phyloP scores from a whole-genome alignment of 192 early-diverging fungal genomes.

The Piromyces finnis region DNA sequence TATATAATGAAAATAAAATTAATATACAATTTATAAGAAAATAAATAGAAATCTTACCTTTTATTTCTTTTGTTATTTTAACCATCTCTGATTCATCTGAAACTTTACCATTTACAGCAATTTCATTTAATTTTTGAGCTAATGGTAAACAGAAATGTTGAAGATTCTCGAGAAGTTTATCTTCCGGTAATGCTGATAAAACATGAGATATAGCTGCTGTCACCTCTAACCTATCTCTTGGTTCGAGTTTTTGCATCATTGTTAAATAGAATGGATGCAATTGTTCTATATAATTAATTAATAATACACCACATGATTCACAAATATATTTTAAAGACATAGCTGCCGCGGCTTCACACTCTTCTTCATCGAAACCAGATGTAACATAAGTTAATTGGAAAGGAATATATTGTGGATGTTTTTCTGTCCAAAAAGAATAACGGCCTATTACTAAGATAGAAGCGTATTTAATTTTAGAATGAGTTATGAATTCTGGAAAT shows the following conservation, averaged over 20 bases:
- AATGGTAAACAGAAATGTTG: constrained; percentile 54
- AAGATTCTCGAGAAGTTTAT: constrained; percentile 35
- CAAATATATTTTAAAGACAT: constrained; percentile 76
- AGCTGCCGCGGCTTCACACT: constrained; percentile 65
- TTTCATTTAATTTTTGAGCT: constrained; percentile 45
- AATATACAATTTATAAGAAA: too few species aligned
- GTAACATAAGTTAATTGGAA: constrained; percentile 86
- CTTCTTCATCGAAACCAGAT: constrained; percentile 55
- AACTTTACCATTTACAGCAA: constrained; percentile 21
- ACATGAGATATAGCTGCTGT: constrained; percentile 81
- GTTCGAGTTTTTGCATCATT: constrained; percentile 43
- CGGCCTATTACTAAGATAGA: constrained; percentile 90
- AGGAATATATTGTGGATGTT: constrained; percentile 73
- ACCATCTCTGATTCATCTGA: constrained; percentile 12
- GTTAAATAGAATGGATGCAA: constrained; percentile 70
- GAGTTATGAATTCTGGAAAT: constrained; percentile 63
- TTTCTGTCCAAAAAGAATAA: constrained; percentile 80
- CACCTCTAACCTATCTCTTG: constrained; percentile 54
- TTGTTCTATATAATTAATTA: constrained; percentile 59
- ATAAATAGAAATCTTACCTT: neutral
- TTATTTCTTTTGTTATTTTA: constrained; percentile 12
- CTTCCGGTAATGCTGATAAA: constrained; percentile 55
- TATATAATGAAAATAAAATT: constrained; percentile 1
- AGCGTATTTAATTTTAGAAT: constrained; percentile 90
- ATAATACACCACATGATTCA: constrained; percentile 72